These are phyloP conservation scores for Manihot esculenta DNA, from an alignment of 441 rosid species.

Conservation along the genomic window DNA sequence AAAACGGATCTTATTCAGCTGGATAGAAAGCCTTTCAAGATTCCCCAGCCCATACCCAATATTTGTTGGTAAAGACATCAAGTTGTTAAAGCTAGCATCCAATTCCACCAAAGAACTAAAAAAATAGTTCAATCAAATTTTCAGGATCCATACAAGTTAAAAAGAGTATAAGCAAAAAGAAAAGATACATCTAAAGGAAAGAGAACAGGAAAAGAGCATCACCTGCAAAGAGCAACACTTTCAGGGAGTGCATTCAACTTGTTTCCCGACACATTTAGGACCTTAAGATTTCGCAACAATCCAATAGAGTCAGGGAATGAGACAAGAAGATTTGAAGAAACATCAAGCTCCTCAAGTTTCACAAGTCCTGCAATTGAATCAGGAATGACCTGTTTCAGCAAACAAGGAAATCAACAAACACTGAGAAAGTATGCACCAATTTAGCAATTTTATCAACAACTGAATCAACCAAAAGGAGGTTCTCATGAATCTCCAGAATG, in stretches of 20 bases:
- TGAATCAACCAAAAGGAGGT: neutral
- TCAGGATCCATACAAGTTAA: neutral
- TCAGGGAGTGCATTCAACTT: constrained; percentile 67
- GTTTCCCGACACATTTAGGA: constrained; percentile 66
- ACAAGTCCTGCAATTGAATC: constrained; percentile 70
- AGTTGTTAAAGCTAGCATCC: constrained; percentile 77
- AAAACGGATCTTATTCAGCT: constrained; percentile 71
- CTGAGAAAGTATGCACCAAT: constrained; percentile 8
- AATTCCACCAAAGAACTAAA: constrained; percentile 68
- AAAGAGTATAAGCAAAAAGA: neutral
- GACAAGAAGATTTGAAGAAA: constrained; percentile 65
- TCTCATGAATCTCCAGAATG: neutral
- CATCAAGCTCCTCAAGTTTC: constrained; percentile 63
- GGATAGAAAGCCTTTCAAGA: constrained; percentile 60
- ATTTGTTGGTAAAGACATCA: constrained; percentile 66
- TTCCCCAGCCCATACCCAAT: constrained; percentile 64
- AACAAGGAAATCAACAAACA: constrained; percentile 10
- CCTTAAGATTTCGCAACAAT: constrained; percentile 54
- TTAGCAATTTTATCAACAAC: neutral
- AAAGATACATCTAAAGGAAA: constrained; percentile 10
- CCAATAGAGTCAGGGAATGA: constrained; percentile 79
- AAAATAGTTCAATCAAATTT: constrained; percentile 1
- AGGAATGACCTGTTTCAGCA: constrained; percentile 58
- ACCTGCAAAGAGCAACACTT: constrained; percentile 75
- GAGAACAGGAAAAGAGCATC: constrained; percentile 8